Base-by-base conservation (phyloP, 495 filamentous ascomycete species). In the Annulohypoxylon stygium region DNA sequence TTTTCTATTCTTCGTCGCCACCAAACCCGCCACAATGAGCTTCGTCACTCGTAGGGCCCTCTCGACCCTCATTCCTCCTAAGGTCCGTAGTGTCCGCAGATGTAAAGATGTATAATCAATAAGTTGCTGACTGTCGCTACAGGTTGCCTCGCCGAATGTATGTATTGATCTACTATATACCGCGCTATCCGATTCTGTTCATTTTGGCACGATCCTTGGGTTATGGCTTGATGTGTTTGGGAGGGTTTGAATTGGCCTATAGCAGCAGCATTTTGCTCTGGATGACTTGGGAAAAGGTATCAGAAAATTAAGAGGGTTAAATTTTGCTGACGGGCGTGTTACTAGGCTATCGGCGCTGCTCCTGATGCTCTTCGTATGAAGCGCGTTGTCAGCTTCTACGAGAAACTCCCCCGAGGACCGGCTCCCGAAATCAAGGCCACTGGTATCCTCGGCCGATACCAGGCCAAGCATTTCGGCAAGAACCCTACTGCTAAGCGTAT, bases 61-160 rank as follows among this genome's bases (percentile, higher is more conserved):
- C 79, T 98, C 97, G 78, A 97, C 97, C 87, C 88, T 99, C 80
- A 97, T 99, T 82, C 96, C 96, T 75, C 96, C 96, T 75, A 98
- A 98, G 92, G 95, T 95, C 89, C 72, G 88, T 75, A 67, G 20
- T n/a, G 48, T 71, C 61, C 45, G 39, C 25, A 47, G 6, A 23
- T 23, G 30, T 30, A 23, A 48, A 14, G 10, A 23, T 37, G 25
- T 47, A 30, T 43, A 14, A 10, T 7, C 8, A 2, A 12, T 47
- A 30, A 18, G 16, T 43, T 78, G 64, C 81, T 86, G 68, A 85
- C 67, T 41, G 0, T 30, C 9, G 3, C 11, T 64, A 6, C 65
- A 86, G 84, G 80, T 99, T 79, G 94, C 96, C 75, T 97, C 95
- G 75, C 96, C 96, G 69, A 92, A 90, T 82, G 96, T 99, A 90